These are phyloP conservation scores for Fusarium verrucosum DNA, from an alignment of 2,329 filamentous ascomycete species.

Conservation along the genomic window DNA sequence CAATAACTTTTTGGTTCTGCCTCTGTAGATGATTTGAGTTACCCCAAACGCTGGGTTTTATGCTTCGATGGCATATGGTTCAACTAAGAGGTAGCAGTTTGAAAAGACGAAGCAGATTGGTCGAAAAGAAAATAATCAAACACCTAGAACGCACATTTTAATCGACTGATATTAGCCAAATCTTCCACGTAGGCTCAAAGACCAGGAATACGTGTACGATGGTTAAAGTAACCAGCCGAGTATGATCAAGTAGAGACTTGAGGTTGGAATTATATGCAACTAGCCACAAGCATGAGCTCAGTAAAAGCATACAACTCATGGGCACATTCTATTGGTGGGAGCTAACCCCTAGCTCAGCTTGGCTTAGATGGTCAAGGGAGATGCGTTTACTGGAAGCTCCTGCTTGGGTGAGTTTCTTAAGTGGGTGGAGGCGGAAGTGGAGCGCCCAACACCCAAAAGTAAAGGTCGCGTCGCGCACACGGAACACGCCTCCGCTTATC, in stretches of 20 bases:
- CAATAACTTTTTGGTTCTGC: no score
- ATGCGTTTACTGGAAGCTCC: conserved; percentile 1
- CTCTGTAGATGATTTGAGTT: not conserved
- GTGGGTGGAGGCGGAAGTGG: conserved; percentile 22
- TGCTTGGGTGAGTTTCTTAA: not conserved
- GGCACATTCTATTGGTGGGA: conserved; percentile 17
- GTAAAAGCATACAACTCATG: conserved; percentile 10
- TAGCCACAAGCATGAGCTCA: conserved; percentile 19
- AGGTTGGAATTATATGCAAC: conserved; percentile 17
- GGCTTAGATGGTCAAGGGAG: not conserved
- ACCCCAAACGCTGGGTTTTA: not conserved
- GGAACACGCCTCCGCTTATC: conserved; percentile 40
- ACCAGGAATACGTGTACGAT: conserved; percentile 18
- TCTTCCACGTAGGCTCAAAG: not conserved
- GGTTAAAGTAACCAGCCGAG: not conserved
- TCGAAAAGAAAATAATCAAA: not conserved
- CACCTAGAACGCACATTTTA: not conserved
- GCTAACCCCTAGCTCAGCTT: conserved; percentile 14
- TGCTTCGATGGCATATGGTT: not conserved
- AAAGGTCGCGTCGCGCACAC: conserved; percentile 43
- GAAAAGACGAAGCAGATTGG: not conserved
- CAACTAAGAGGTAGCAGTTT: not conserved
- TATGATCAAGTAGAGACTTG: not conserved
- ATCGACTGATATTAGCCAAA: not conserved
- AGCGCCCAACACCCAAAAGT: conserved; percentile 11